Base-by-base conservation (phyloP, 495 filamentous ascomycete genomes). In the Hyaloscypha variabilis region DNA sequence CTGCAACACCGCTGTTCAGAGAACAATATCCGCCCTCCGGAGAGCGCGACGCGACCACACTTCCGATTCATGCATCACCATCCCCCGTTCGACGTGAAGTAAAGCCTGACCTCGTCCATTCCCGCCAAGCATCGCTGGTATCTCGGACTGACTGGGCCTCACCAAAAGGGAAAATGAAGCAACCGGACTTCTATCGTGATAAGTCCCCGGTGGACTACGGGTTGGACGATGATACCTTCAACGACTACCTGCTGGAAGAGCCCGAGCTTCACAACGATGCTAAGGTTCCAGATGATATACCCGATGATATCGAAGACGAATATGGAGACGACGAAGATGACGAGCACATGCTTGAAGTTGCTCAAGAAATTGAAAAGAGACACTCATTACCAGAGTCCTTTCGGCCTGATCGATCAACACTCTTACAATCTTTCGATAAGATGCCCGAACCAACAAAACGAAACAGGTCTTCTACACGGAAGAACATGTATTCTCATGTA, bases 311-410 rank as follows among this genome's bases (percentile, higher is more conserved):
- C 14, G 71, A 80, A 21, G 85, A 89, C 64, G 87, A 90, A 21
- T 89, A 87, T 70, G 87, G 87, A 42, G 82, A 87, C 63, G 84
- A 83, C 66, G 83, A 80, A 29, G 89, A 88, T 67, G 90, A 91
- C 60, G 88, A 89, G 23, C 89, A 90, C 6, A 85, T 93, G 78
- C 76, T 91, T 19, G 87, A 89, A 60, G 78, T 82, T 57, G 84
- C 85, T 5, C 79, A 85, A 34, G 77, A 83, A 68, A 72, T 89
- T 34, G 85, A 90, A 59, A 75, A 81, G 61, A 77, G 74, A 31
- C 74, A 78, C 21, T 67, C 77, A 29, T 61, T 71, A 1, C 63
- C 73, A 13, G 59, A 58, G 4, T 65, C 65, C 10, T 73, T 28
- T 39, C 31, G 21, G 6, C 21, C 57, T 46, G 13, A 13, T 17